These are phyloP conservation scores for Cucurbita ficifolia DNA, from an alignment of 306 rosid species.

Conservation along the genomic window DNA sequence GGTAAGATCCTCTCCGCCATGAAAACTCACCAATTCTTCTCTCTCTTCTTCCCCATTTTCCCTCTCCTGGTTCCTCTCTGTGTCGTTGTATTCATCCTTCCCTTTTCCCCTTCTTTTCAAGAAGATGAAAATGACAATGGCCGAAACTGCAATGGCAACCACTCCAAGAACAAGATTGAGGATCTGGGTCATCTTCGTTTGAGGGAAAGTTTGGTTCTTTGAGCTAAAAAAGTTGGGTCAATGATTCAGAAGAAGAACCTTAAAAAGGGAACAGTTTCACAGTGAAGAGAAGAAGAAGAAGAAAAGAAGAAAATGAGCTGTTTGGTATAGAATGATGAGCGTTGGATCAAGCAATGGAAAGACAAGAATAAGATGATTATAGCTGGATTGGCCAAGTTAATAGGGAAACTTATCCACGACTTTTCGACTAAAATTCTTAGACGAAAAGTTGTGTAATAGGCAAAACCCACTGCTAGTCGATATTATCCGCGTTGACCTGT, in stretches of 20 bases:
- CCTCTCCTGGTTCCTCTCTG: slow-evolving; percentile 36
- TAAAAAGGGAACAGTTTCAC: neutral
- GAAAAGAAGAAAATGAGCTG: too few relatives aligned
- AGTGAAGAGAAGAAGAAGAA: neutral
- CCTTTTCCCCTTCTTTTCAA: slow-evolving; percentile 21
- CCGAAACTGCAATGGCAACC: slow-evolving; percentile 17
- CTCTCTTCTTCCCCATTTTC: slow-evolving; percentile 18
- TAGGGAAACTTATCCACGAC: too few relatives aligned
- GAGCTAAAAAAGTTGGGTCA: neutral
- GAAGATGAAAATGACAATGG: slow-evolving; percentile 30
- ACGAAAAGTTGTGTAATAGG: too few relatives aligned
- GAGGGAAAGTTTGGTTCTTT: slow-evolving; percentile 6
- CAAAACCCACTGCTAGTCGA: too few relatives aligned
- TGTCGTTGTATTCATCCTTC: slow-evolving; percentile 27
- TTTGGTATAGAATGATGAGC: neutral
- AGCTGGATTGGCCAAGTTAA: too few relatives aligned
- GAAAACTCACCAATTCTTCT: slow-evolving; percentile 51
- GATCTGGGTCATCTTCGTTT: slow-evolving; percentile 25
- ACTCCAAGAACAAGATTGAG: slow-evolving; percentile 36
- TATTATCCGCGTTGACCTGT: too few relatives aligned
- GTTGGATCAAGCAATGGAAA: slow-evolving; percentile 9
- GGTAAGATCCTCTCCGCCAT: slow-evolving; percentile 61
- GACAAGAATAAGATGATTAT: neutral
- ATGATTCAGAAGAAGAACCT: neutral
- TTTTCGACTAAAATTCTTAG: too few relatives aligned